These are phyloP conservation scores for Ramaria sp. DNA, from an alignment of 768 basidiomycete species.

Conservation along the genomic window DNA sequence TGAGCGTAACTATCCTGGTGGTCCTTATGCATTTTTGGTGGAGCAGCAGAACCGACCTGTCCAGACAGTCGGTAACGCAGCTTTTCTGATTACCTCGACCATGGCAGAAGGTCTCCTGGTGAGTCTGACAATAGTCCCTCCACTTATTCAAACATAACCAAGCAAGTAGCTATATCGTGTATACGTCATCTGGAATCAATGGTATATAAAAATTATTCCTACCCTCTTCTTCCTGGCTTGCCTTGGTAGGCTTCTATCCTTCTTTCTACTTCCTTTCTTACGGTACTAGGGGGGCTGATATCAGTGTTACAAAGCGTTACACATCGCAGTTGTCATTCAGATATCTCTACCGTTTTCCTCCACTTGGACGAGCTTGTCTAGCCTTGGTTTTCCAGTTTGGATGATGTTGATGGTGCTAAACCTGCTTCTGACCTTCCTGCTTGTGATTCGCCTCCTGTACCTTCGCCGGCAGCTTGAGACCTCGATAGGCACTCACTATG, in stretches of 20 bases:
- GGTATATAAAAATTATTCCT: not conserved
- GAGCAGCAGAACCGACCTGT: conserved; percentile 7
- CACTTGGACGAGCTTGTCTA: not conserved
- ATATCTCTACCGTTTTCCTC: not conserved
- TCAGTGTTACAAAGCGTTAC: not conserved
- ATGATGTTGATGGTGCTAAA: not conserved
- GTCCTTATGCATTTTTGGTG: conserved; percentile 9
- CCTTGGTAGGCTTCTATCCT: not conserved
- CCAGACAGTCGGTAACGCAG: not conserved
- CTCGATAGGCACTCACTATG: not conserved
- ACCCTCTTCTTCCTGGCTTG: not conserved
- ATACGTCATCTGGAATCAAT: not conserved
- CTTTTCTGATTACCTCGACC: not conserved
- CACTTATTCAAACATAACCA: not conserved
- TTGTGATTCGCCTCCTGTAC: conserved; percentile 1
- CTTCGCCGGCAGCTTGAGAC: not conserved
- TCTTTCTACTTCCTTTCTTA: not conserved
- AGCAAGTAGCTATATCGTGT: not conserved
- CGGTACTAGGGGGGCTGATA: not conserved
- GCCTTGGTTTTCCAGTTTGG: not conserved
- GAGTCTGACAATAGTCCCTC: not conserved
- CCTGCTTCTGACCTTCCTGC: not conserved
- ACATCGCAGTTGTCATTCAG: not conserved
- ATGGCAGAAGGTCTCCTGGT: not conserved
- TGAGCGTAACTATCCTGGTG: conserved; percentile 10